Base-by-base conservation (phyloP, 2,329 filamentous ascomycete genomes). In the Bipolaris zeicola region DNA sequence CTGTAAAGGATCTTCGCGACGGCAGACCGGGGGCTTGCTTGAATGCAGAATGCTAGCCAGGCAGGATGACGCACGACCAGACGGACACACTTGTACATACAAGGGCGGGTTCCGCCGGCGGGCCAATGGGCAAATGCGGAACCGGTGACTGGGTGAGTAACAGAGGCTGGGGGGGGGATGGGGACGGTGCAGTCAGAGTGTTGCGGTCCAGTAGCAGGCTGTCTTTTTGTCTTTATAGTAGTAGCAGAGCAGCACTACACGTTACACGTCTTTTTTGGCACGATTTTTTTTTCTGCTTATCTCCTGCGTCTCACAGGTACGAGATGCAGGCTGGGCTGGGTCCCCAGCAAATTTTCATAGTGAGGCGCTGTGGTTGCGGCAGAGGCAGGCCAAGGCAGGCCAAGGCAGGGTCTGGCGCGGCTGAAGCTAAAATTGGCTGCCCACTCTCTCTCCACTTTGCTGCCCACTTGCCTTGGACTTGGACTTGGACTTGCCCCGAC, bases 21-120 rank as follows among this genome's bases (percentile, higher is more conserved):
- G 50, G 49, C 37, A 52, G 45, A 31, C 28, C 52, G 44, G 46
- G 47, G 62, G 54, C 51, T 24, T 64, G 61, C 58, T 60, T 58
- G 63, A 57, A 7, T 36, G 38, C 22, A 39, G 6, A 49, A 26
- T n/a, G 18, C 14, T 24, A 33, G n/a, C 38, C 47, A 26, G 28
- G 56, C 51, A 51, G 26, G 64, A 69, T 68, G 66, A 69, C 66
- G 66, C 66, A 67, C 50, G 47, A 50, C 50, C 52, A 50, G 47
- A 59, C 64, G 58, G 63, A 58, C 48, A 42, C 51, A 54, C 26
- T 55, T 10, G 10, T 52, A 6, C 26, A 26, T 57, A 38, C 8
- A 34, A 28, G 54, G 60, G 50, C 54, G 28, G 20, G 20, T 33
- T 13, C 33, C 46, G 44, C 46, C 44, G 49, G 50, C 41, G 58